Evolutionary conservation across 352 stramenopile species (phyloP).

Genomic region (Phytophthora cryptogea): DNA sequence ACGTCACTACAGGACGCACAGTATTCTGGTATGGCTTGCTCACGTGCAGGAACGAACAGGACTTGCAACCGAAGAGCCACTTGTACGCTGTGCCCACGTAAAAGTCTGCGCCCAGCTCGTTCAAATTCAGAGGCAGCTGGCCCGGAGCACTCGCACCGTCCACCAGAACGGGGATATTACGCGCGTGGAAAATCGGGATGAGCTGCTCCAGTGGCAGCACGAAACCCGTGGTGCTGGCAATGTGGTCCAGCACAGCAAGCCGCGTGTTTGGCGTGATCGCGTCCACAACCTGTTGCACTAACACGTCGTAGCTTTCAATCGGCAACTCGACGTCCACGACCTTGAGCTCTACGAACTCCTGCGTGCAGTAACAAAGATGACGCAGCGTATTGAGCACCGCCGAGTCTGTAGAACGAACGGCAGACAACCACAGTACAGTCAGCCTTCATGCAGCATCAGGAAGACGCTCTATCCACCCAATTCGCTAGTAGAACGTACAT

Average conservation of each 20-base stretch:
- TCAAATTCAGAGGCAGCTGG: slow-evolving; percentile 74
- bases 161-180: slow-evolving; percentile 78
- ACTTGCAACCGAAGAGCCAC: slow-evolving; percentile 89
- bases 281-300: slow-evolving; percentile 71
- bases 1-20: slow-evolving; percentile 81
- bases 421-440: slow-evolving; percentile 6
- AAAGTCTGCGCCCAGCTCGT: slow-evolving; percentile 72
- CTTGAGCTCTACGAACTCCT: slow-evolving; percentile 90
- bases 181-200: slow-evolving; percentile 79
- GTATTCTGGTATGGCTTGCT: slow-evolving; percentile 76
- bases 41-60: slow-evolving; percentile 86
- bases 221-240: slow-evolving; percentile 77
- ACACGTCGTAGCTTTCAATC: slow-evolving; percentile 65
- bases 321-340: slow-evolving; percentile 82
- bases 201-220: slow-evolving; percentile 83
- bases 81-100: slow-evolving; percentile 88
- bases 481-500: slow-evolving; percentile 46
- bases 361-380: slow-evolving; percentile 85
- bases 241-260: slow-evolving; percentile 84
- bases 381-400: slow-evolving; percentile 84
- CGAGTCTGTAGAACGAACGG: slow-evolving; percentile 47
- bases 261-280: slow-evolving; percentile 86
- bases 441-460: slow-evolving; percentile 1
- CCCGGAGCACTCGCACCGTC: slow-evolving; percentile 79
- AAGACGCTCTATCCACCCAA: background rate